Conservation (phyloP, 1,139 yeast genomes). For the Yamadazyma diospyri region DNA sequence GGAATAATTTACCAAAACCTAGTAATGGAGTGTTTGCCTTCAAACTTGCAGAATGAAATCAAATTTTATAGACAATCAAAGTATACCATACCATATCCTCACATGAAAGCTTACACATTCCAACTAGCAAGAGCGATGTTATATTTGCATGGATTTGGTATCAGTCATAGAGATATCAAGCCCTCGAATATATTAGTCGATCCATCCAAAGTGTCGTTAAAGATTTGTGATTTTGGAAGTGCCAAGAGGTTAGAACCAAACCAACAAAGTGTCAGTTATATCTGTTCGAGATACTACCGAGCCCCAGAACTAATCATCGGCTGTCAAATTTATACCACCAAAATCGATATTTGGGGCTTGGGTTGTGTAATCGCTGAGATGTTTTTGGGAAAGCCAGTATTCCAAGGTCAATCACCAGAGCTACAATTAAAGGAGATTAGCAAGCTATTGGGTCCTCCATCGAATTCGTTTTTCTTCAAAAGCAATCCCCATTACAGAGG, state of each 20-base stretch:
- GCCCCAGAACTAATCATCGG: constrained; percentile 89
- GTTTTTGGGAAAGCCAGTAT: constrained; percentile 76
- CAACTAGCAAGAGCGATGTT: constrained; percentile 81
- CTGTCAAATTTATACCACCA: constrained; percentile 69
- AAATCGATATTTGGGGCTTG: constrained; percentile 81
- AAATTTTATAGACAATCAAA: constrained; percentile 63
- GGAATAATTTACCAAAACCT: constrained; percentile 69
- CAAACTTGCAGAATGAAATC: constrained; percentile 70
- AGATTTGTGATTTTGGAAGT: constrained; percentile 97
- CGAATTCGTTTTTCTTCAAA: constrained; percentile 67
- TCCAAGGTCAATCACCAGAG: constrained; percentile 76
- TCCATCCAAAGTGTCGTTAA: constrained; percentile 77
- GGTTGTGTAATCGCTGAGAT: constrained; percentile 86
- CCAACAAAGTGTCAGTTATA: constrained; percentile 94
- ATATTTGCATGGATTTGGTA: constrained; percentile 73
- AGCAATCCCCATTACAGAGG: constrained; percentile 75
- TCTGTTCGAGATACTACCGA: constrained; percentile 92
- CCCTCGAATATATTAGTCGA: constrained; percentile 92
- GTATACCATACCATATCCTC: constrained; percentile 65
- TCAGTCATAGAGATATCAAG: constrained; percentile 83
- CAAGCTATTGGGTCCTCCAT: constrained; percentile 73
- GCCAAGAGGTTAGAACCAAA: constrained; percentile 86
- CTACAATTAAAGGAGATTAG: constrained; percentile 74
- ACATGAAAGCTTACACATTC: constrained; percentile 73
- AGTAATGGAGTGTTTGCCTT: constrained; percentile 85